Evolutionary conservation across 768 basidiomycete species (phyloP).

Genomic region (Candolleomyces efflorescens): DNA sequence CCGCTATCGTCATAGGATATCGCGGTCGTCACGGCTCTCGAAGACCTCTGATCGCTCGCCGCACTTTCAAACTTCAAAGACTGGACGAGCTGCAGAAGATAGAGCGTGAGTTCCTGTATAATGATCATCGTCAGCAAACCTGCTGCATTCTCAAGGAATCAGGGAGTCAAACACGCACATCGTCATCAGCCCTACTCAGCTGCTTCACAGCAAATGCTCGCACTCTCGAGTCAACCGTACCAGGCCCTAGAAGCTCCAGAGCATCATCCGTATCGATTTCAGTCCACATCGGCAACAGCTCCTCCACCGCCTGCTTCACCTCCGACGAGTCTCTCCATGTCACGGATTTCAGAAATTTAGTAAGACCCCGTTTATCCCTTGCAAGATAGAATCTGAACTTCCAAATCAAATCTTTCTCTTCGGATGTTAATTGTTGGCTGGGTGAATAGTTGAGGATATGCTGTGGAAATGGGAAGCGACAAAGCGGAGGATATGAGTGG

Average conservation of each 20-base stretch:
- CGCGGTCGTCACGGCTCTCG: conserved; percentile 67
- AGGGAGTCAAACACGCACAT: conserved; percentile 46
- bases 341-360: conserved; percentile 96
- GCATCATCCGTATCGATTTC: conserved; percentile 98
- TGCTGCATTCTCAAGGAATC: not conserved
- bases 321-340: conserved; percentile 96
- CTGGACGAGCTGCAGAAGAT: conserved; percentile 94
- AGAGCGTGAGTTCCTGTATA: conserved; percentile 81
- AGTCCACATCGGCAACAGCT: conserved; percentile 92
- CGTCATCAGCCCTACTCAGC: conserved; percentile 88
- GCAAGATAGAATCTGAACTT: conserved; percentile 98
- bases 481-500: not conserved
- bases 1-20: conserved; percentile 90
- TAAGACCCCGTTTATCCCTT: conserved; percentile 87
- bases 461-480: conserved; percentile 34
- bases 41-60: conserved; percentile 70
- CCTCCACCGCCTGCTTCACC: conserved; percentile 97
- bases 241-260: conserved; percentile 88
- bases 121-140: conserved; percentile 1
- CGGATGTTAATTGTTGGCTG: conserved; percentile 77
- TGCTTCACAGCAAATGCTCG: conserved; percentile 93
- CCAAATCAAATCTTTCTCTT: conserved; percentile 97
- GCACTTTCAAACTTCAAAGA: conserved; percentile 94
- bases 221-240: conserved; percentile 86
- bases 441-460: conserved; percentile 90